A percentile compares a stretch with the other conserved stretches of the same genome.
Conservation (phyloP, 768 basidiomycete species). For the Sarcodon aspratus region DNA sequence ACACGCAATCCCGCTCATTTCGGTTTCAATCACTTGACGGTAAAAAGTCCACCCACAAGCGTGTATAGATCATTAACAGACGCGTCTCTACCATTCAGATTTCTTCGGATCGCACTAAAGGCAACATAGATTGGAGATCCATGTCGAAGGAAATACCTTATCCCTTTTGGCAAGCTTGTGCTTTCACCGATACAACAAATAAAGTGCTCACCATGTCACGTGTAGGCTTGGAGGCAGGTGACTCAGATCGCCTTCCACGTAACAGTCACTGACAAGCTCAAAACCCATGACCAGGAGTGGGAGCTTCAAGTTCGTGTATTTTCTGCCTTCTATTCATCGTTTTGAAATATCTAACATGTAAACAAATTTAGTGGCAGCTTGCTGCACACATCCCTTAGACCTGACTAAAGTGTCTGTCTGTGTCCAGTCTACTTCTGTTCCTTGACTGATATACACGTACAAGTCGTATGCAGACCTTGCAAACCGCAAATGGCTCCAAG, state of each 20-base stretch:
- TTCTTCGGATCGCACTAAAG: no score
- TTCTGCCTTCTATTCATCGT: neutral
- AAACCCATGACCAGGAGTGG: slow-evolving; percentile 15
- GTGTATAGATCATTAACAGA: no score
- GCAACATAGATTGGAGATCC: no score
- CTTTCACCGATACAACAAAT: neutral
- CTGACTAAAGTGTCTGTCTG: slow-evolving; percentile 68
- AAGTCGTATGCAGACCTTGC: slow-evolving; percentile 71
- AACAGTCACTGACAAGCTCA: neutral
- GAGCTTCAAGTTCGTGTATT: slow-evolving; percentile 20
- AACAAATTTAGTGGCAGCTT: slow-evolving; percentile 53
- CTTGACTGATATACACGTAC: slow-evolving; percentile 13
- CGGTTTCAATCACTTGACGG: no score
- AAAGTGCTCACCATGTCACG: neutral
- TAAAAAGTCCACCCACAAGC: no score
- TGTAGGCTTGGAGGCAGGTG: slow-evolving; percentile 23
- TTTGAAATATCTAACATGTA: neutral
- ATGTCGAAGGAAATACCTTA: slow-evolving; percentile 10
- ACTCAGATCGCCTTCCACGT: neutral
- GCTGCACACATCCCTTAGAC: slow-evolving; percentile 75
- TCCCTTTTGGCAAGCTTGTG: slow-evolving; percentile 17
- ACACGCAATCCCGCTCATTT: no score
- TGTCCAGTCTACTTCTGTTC: neutral
- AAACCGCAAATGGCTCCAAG: slow-evolving; percentile 29
- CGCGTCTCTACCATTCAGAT: no score